Evolutionary conservation across 2,329 filamentous ascomycete species (phyloP).

Genomic region (Stachybotrys chartarum): DNA sequence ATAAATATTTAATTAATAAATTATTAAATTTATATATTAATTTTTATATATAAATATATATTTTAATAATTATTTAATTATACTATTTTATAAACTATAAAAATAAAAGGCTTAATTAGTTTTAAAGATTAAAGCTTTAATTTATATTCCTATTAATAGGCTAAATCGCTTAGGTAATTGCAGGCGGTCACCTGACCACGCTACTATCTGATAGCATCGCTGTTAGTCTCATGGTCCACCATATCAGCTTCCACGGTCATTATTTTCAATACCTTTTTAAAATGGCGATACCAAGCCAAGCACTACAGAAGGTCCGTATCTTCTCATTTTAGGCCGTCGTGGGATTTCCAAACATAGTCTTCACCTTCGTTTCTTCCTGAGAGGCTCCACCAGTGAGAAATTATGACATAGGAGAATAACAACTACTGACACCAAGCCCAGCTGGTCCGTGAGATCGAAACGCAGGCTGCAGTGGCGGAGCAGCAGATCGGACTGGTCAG

Average conservation of each 20-base stretch:
- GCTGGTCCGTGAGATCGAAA: slow-evolving; percentile 91
- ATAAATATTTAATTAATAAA: not conserved
- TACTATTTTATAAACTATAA: not conserved
- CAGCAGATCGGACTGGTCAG: slow-evolving; percentile 87
- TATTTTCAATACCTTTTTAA: slow-evolving; percentile 15
- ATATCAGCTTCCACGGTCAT: not conserved
- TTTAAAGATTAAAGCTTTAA: not conserved
- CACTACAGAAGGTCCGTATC: slow-evolving; percentile 73
- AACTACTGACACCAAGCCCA: slow-evolving; percentile 27
- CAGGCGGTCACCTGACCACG: too few species aligned
- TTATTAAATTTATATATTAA: not conserved
- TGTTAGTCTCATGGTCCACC: not conserved
- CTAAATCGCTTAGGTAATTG: not conserved
- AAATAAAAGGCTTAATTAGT: not conserved
- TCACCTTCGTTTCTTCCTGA: not conserved
- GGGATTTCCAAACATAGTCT: not conserved
- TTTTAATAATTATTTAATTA: not conserved
- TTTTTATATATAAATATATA: not conserved
- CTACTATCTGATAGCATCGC: too few species aligned
- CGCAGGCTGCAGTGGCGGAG: slow-evolving; percentile 78
- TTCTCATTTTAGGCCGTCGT: not conserved
- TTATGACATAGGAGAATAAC: slow-evolving; percentile 1
- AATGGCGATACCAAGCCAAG: slow-evolving; percentile 94
- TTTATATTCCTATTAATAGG: not conserved
- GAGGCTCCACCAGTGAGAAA: not conserved